Evolutionary conservation across 495 filamentous ascomycete species (phyloP), one percentile per base, ranked within the genome.

Genomic region (Aspergillus cristatus): DNA sequence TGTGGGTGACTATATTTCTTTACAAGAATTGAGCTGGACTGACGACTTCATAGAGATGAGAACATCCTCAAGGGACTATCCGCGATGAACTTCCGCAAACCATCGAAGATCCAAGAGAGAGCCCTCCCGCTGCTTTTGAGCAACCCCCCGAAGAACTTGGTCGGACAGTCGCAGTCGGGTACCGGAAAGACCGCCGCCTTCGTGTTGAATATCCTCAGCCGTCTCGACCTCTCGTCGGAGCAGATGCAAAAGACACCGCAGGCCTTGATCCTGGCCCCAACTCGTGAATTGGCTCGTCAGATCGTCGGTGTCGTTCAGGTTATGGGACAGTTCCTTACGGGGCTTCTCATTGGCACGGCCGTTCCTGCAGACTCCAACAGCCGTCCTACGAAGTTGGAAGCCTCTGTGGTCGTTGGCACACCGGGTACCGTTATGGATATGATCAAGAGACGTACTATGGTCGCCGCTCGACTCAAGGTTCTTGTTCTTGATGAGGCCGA

Each of bases 141-240:
- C 44, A 74, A 94, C 48, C 89, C 89, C 12, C 83, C 90, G 0
- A 72, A 66, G 29, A 97, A 97, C 60, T 80, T 97, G 70, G 90
- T 99, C 42, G 91, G 87, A 14, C 93, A 99, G 57, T 96, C 91
- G 18, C 93, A 99, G 62, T 98, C 93, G 3, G 93, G 93, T 43
- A 99, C 93, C 11, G 93, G 93, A 41, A 99, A 99, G 67, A 99
- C 93, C 7, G 93, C 91, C 20, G 93, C 93, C 20, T 99, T 97
- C 58, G 79, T 87, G 16, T 75, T 94, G 37, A 96, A 91, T 29
- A 83, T 95, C 37, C 73, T 99, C 14, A 79, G 81, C 37, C 84
- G 91, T 34, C 57, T 95, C 48, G 83, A 97, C 46, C 67, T 87
- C 32, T 62, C 50, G 14, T 69, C 74, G 31, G 66, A 77, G n/a